These are phyloP conservation scores for Pelargonium fulgidum DNA, from an alignment of 441 rosid genomes.

Conservation along the genomic window DNA sequence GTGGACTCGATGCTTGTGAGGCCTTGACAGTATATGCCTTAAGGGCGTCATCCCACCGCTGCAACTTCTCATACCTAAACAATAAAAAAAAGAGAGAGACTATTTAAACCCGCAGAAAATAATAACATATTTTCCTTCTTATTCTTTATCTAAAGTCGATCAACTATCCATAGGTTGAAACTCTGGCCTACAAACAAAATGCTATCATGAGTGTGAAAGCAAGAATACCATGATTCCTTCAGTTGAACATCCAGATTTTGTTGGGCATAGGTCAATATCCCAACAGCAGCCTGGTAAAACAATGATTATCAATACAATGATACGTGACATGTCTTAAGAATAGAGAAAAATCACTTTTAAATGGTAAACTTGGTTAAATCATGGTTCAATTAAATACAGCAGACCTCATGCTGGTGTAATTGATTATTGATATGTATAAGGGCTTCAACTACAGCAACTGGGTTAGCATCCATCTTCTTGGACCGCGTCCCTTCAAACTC, in stretches of 20 bases:
- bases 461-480: conserved; percentile 92
- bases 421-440: conserved; percentile 99
- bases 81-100: too few relatives aligned
- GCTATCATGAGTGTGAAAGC: conserved; percentile 6
- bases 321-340: conserved; percentile 7
- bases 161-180: background rate
- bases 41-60: conserved; percentile 99
- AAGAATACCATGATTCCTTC: conserved; percentile 88
- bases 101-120: too few relatives aligned
- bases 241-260: conserved; percentile 85
- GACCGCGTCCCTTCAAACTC: conserved; percentile 94
- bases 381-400: background rate
- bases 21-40: conserved; percentile 94
- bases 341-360: background rate
- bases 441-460: conserved; percentile 96
- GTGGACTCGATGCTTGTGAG: conserved; percentile 74
- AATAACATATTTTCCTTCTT: too few relatives aligned
- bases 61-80: conserved; percentile 99
- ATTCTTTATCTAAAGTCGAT: background rate
- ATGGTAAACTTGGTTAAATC: background rate
- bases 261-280: conserved; percentile 95
- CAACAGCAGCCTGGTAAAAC: conserved; percentile 85
- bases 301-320: conserved; percentile 20
- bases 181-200: background rate
- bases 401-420: conserved; percentile 95